Base-by-base conservation (phyloP, 768 basidiomycete genomes). In the Termitomyces sp. region DNA sequence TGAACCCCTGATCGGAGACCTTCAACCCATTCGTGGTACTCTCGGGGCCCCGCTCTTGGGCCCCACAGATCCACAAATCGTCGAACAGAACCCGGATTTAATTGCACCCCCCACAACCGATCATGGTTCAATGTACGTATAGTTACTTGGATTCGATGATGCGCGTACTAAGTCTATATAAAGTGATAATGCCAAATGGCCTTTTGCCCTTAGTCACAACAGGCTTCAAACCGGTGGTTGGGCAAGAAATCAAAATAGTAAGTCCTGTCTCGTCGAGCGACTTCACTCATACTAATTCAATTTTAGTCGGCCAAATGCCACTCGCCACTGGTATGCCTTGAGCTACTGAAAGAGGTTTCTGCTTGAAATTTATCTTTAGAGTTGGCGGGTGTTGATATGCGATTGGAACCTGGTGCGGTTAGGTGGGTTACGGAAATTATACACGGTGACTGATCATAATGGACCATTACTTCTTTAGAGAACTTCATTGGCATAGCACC, bases 161-260 rank as follows among this genome's bases (percentile, higher is more conserved):
- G 37, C 30, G 2, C 41, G 28, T 35, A 33, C 21, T 31, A 14
- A 50, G 14, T 9, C 47, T 19, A 6, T 49, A 21, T 31, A 8
- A 56, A 81, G 80, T 1, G 46, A 58, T 7, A 82, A 83, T 57
- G 74, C 77, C 26, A 82, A 83, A 64, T 84, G 83, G 83, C 76
- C 83, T 0, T 81, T 83, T 64, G 67, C 68, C 56, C 63, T 83
- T 42, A 82, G 80, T 54, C 78, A 78, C 62, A 83, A 81, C 59
- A 76, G 80, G n/a, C 65, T 85, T 15, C 77, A 78, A 56, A 75
- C 75, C 0, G 83, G 83, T 12, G 83, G 83, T 0, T 85, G 83
- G 83, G 80, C 81, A 28, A 73, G 83, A 42, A 75, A 83, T 61
- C 73, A 83, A 66, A 82, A 82, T 53, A 63, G 80, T 79, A 48